phyloP scores from a whole-genome alignment of 2,329 filamentous ascomycete genomes.

The Fusarium paranaense region DNA sequence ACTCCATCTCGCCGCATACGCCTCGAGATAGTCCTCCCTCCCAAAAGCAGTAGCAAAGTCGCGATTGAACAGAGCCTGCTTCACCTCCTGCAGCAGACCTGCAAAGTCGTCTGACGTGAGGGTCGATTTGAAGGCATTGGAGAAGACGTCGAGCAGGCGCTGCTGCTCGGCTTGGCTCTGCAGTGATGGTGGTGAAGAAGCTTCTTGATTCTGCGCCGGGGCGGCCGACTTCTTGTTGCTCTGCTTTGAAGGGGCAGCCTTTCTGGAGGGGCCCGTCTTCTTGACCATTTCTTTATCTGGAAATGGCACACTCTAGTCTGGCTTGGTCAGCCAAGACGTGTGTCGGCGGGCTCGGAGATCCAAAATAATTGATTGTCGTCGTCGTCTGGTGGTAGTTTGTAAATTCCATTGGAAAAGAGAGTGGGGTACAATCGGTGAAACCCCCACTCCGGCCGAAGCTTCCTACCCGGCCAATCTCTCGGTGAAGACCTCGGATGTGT shows the following conservation, averaged over 20 bases:
- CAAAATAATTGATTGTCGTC: not conserved
- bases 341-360: not conserved
- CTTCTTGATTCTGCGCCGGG: slow-evolving; percentile 15
- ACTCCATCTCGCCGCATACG: slow-evolving; percentile 93
- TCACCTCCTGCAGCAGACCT: slow-evolving; percentile 80
- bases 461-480: slow-evolving; percentile 17
- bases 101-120: slow-evolving; percentile 62
- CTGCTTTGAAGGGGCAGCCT: slow-evolving; percentile 26
- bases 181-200: slow-evolving; percentile 15
- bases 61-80: slow-evolving; percentile 85
- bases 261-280: slow-evolving; percentile 39
- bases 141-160: slow-evolving; percentile 79
- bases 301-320: not conserved
- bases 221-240: slow-evolving; percentile 31
- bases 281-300: slow-evolving; percentile 39
- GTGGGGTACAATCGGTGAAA: slow-evolving; percentile 23
- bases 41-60: slow-evolving; percentile 88
- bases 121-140: slow-evolving; percentile 67
- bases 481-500: slow-evolving; percentile 4
- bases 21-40: slow-evolving; percentile 75
- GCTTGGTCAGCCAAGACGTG: slow-evolving; percentile 9
- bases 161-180: slow-evolving; percentile 64
- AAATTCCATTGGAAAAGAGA: slow-evolving; percentile 9
- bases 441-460: slow-evolving; percentile 28
- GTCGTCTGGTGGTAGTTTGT: slow-evolving; percentile 2